Conservation (phyloP, 2,329 filamentous ascomycete genomes). For the Bipolaris bicolor region DNA sequence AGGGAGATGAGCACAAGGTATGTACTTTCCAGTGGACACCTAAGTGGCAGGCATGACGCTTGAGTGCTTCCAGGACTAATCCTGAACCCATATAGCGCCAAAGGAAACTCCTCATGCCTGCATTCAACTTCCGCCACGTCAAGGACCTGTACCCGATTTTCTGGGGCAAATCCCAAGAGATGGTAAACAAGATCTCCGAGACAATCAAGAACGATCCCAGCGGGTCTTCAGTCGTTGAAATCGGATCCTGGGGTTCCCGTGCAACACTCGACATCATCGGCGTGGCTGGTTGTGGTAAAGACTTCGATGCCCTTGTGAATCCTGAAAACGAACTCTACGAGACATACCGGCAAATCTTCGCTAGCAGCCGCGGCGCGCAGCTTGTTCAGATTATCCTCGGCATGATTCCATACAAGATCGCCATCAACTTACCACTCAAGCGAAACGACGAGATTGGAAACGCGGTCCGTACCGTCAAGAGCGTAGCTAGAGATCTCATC, state of each 20-base stretch:
- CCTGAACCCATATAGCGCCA: conserved; percentile 43
- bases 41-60: no score
- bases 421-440: conserved; percentile 69
- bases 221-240: conserved; percentile 49
- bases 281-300: conserved; percentile 61
- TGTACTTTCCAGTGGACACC: not conserved
- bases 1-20: conserved; percentile 88
- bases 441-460: conserved; percentile 62
- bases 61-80: not conserved
- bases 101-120: conserved; percentile 56
- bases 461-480: conserved; percentile 54
- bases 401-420: conserved; percentile 68
- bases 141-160: conserved; percentile 58
- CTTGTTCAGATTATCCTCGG: conserved; percentile 64
- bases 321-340: conserved; percentile 59
- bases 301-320: conserved; percentile 60
- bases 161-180: conserved; percentile 56
- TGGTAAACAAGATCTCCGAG: conserved; percentile 45
- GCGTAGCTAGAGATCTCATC: conserved; percentile 72
- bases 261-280: conserved; percentile 66
- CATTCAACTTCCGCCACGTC: conserved; percentile 58
- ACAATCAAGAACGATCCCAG: conserved; percentile 31
- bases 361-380: conserved; percentile 57
- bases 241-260: conserved; percentile 56
- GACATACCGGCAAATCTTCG: conserved; percentile 60